phyloP scores from a whole-genome alignment of 495 filamentous ascomycete species.

The Hypoxylon perforatum region DNA sequence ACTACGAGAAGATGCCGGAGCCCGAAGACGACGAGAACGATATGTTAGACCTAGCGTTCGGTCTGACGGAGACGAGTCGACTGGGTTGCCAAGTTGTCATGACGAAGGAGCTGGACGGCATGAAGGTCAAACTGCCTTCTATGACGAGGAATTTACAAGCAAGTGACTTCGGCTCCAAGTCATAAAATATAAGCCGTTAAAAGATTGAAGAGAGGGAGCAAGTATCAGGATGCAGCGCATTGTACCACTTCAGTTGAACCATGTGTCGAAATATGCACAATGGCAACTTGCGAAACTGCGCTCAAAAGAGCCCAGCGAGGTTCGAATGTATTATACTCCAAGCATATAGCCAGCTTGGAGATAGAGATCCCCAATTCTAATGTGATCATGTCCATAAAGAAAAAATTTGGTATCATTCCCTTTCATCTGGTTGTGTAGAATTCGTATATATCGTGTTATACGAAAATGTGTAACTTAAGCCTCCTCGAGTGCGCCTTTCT shows the following conservation, averaged over 20 bases:
- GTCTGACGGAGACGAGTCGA: constrained; percentile 94
- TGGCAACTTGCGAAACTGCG: constrained; percentile 18
- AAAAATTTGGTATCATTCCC: constrained; percentile 37
- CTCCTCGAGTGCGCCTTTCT: constrained; percentile 63
- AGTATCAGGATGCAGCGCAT: constrained; percentile 13
- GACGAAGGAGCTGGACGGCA: constrained; percentile 86
- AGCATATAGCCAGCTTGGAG: constrained; percentile 25
- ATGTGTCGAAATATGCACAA: constrained; percentile 1
- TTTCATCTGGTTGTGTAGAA: not conserved
- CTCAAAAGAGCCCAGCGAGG: too few relatives aligned
- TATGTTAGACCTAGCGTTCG: constrained; percentile 97
- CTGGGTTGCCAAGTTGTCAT: constrained; percentile 95
- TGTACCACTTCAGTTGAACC: constrained; percentile 23
- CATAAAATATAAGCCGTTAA: constrained; percentile 30
- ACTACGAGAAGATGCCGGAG: constrained; percentile 93
- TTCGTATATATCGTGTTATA: not conserved
- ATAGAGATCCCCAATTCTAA: constrained; percentile 39
- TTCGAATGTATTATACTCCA: constrained; percentile 31
- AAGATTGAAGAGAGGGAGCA: constrained; percentile 48
- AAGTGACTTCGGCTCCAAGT: constrained; percentile 80
- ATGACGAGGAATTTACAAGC: constrained; percentile 98
- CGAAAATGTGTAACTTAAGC: constrained; percentile 44
- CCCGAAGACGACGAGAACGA: constrained; percentile 98
- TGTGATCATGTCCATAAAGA: constrained; percentile 39
- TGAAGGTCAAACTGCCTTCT: constrained; percentile 82